phyloP scores from a whole-genome alignment of 352 stramenopile species.

The Globisporangium nunn region DNA sequence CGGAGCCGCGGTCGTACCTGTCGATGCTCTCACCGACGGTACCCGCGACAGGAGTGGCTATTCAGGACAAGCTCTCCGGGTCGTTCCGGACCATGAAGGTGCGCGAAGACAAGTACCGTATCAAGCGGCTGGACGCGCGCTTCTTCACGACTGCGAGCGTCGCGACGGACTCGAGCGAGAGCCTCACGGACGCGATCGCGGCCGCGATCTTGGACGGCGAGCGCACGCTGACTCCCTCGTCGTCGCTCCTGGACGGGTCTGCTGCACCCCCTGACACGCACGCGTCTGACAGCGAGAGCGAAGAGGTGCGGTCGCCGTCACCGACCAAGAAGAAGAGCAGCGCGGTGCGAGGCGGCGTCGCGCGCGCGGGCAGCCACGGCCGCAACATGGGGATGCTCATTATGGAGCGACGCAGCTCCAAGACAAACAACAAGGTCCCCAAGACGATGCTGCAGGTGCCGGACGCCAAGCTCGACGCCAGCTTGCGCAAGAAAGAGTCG shows the following conservation, averaged over 20 bases:
- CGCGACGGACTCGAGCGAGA: slow-evolving; percentile 15
- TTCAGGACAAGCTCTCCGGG: slow-evolving; percentile 74
- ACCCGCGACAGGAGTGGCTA: slow-evolving; percentile 29
- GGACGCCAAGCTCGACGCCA: slow-evolving; percentile 11
- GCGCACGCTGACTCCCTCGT: slow-evolving; percentile 10
- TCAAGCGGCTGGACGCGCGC: slow-evolving; percentile 48
- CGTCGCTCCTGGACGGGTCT: slow-evolving; percentile 6
- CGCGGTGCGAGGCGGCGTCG: slow-evolving; percentile 19
- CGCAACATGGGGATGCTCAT: slow-evolving; percentile 18
- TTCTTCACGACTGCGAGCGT: slow-evolving; percentile 23
- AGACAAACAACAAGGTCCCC: slow-evolving; percentile 21
- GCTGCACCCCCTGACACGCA: slow-evolving; percentile 10
- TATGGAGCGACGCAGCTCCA: slow-evolving; percentile 40
- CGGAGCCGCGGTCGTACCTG: slow-evolving; percentile 56
- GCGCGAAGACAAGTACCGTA: slow-evolving; percentile 46
- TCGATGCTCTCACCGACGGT: slow-evolving; percentile 31
- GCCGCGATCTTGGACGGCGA: slow-evolving; percentile 30
- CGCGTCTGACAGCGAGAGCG: slow-evolving; percentile 19
- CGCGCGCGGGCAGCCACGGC: slow-evolving; percentile 29
- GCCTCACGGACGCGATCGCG: slow-evolving; percentile 30
- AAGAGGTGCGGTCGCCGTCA: slow-evolving; percentile 34
- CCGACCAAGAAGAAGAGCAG: slow-evolving; percentile 54
- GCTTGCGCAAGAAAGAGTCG: slow-evolving; percentile 30
- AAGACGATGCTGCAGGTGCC: slow-evolving; percentile 3
- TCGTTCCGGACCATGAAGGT: slow-evolving; percentile 62